These are phyloP conservation scores for Xylariales sp. DNA, from an alignment of 2,329 filamentous ascomycete genomes.

Conservation along the genomic window DNA sequence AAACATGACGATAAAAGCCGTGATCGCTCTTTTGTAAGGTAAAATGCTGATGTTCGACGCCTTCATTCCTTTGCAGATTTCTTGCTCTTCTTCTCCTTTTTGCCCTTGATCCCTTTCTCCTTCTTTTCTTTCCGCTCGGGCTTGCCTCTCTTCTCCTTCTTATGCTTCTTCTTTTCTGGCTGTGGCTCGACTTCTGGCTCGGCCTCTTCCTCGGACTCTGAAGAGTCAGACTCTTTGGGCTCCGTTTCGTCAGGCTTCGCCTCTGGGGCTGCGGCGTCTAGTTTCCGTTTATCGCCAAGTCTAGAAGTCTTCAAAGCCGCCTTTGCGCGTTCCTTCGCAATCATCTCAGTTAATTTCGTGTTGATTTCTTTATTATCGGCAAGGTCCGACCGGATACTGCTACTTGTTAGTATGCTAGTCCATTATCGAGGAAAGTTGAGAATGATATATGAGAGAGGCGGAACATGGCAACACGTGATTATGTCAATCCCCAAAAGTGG, in stretches of 20 bases:
- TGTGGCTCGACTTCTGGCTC: constrained; percentile 16
- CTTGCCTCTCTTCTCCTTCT: constrained; percentile 52
- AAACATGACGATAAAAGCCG: too few relatives aligned
- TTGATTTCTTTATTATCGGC: constrained; percentile 64
- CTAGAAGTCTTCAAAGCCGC: constrained; percentile 61
- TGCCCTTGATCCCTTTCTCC: constrained; percentile 36
- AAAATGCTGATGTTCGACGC: constrained; percentile 8
- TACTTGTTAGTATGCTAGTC: not conserved
- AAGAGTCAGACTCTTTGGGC: constrained; percentile 37
- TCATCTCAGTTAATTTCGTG: constrained; percentile 64
- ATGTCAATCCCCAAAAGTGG: not conserved
- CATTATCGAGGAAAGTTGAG: not conserved
- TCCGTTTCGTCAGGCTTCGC: constrained; percentile 42
- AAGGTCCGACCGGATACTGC: constrained; percentile 77
- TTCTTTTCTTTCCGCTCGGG: constrained; percentile 49
- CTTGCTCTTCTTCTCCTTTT: constrained; percentile 50
- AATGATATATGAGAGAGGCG: too few relatives aligned
- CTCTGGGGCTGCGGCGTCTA: constrained; percentile 39
- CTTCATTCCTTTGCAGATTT: constrained; percentile 38
- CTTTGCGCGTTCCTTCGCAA: constrained; percentile 67
- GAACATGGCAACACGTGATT: not conserved
- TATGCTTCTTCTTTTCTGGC: constrained; percentile 58
- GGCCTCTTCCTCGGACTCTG: constrained; percentile 53
- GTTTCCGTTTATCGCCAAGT: constrained; percentile 48
- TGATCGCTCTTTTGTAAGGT: not conserved